These are phyloP conservation scores for Ogataea kodamae DNA, from an alignment of 805 yeast genomes.

Conservation along the genomic window DNA sequence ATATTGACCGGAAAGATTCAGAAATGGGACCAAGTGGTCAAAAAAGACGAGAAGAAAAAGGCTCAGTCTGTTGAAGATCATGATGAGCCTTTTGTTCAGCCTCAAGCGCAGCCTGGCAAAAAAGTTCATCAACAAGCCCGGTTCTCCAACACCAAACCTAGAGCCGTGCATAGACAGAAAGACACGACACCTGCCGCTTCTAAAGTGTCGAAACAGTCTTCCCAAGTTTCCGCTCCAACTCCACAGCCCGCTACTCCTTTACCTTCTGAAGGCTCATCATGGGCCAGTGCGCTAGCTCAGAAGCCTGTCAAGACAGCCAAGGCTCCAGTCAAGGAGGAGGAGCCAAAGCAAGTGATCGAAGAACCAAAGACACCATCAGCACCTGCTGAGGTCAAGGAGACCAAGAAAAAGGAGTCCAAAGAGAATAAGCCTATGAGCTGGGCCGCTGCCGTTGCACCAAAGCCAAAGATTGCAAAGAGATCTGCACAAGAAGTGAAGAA, in stretches of 20 bases:
- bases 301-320: conserved; percentile 21
- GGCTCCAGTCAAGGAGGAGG: conserved; percentile 13
- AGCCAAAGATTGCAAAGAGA: conserved; percentile 25
- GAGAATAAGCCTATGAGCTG: conserved; percentile 21
- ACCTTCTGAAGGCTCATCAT: conserved; percentile 27
- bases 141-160: conserved; percentile 15
- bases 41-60: conserved; percentile 54
- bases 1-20: conserved; percentile 87
- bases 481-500: conserved; percentile 16
- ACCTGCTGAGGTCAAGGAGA: conserved; percentile 7
- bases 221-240: conserved; percentile 11
- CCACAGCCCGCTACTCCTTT: conserved; percentile 16
- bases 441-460: conserved; percentile 27
- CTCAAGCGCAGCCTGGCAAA: conserved; percentile 14
- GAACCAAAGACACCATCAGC: conserved; percentile 8
- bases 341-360: conserved; percentile 12
- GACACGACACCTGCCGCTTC: conserved; percentile 10
- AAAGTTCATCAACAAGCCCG: conserved; percentile 15
- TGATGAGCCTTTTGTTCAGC: conserved; percentile 13
- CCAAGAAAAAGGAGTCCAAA: conserved; percentile 14
- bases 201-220: conserved; percentile 8
- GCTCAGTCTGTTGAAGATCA: conserved; percentile 23
- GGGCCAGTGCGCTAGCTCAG: conserved; percentile 34
- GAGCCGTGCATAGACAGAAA: conserved; percentile 16
- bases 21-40: conserved; percentile 92